phyloP scores from a whole-genome alignment of 768 basidiomycete species.

The Hortiboletus flavorubellus region DNA sequence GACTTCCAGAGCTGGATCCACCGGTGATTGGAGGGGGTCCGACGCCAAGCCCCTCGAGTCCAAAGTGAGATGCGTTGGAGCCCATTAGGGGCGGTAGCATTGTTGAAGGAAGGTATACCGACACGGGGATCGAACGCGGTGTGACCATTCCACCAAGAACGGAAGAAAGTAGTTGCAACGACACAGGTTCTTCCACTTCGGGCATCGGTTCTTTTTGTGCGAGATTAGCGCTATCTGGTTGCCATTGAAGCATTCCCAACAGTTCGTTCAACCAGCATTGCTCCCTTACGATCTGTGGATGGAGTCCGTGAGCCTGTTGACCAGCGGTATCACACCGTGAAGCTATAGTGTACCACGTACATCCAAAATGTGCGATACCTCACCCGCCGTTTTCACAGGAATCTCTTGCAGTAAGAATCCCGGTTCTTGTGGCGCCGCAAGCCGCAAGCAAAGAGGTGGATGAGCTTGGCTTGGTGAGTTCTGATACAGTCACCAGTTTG shows the following conservation, averaged over 20 bases:
- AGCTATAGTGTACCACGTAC: constrained; percentile 33
- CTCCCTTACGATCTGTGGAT: constrained; percentile 54
- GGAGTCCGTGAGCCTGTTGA: background rate
- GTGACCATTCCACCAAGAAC: constrained; percentile 53
- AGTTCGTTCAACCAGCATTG: constrained; percentile 84
- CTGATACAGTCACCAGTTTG: constrained; percentile 34
- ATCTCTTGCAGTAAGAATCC: constrained; percentile 71
- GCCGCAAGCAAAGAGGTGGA: constrained; percentile 65
- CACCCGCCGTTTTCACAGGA: constrained; percentile 66
- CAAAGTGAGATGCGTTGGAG: constrained; percentile 24
- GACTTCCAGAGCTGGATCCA: constrained; percentile 25
- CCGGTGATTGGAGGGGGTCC: constrained; percentile 21
- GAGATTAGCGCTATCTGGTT: constrained; percentile 37
- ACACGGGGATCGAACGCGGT: constrained; percentile 57
- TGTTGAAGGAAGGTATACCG: constrained; percentile 54
- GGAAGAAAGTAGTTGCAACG: constrained; percentile 58
- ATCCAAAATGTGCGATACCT: constrained; percentile 75
- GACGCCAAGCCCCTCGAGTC: constrained; percentile 26
- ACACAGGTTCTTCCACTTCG: constrained; percentile 35
- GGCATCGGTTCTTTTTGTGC: constrained; percentile 16
- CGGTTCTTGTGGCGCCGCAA: constrained; percentile 69
- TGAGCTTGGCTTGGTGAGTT: constrained; percentile 61
- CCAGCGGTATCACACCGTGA: background rate
- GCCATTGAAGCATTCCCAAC: constrained; percentile 60
- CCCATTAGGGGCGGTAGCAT: constrained; percentile 22